A percentile compares a stretch with the other conserved stretches of the same genome.
Evolutionary conservation across 2,329 filamentous ascomycete genomes (phyloP).

Genomic region (Bipolaris bicolor): DNA sequence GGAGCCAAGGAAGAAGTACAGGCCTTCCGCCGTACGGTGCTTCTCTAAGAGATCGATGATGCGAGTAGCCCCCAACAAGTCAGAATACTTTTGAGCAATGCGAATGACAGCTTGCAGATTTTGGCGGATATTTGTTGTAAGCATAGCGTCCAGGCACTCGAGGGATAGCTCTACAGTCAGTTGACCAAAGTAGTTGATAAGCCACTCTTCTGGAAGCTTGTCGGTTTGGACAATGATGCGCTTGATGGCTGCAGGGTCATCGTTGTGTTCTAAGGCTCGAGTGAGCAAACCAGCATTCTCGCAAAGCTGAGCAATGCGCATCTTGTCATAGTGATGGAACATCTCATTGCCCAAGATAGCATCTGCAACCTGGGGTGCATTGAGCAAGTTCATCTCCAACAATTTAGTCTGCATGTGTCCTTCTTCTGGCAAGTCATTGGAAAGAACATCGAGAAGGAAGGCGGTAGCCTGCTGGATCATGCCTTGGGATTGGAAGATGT

Average conservation of each 20-base stretch:
- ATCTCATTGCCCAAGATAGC: conserved; percentile 98
- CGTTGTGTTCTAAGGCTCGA: conserved; percentile 86
- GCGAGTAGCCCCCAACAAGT: conserved; percentile 83
- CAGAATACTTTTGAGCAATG: conserved; percentile 96
- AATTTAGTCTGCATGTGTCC: conserved; percentile 91
- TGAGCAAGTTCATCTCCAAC: conserved; percentile 96
- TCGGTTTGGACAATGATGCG: conserved; percentile 84
- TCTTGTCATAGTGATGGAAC: conserved; percentile 96
- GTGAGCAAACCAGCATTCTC: conserved; percentile 82
- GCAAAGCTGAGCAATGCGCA: conserved; percentile 85
- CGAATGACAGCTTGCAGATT: conserved; percentile 95
- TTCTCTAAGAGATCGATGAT: conserved; percentile 96
- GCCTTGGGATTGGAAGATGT: conserved; percentile 97
- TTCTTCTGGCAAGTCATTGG: conserved; percentile 93
- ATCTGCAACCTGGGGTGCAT: conserved; percentile 96
- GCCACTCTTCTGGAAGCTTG: conserved; percentile 88
- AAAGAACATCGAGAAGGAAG: conserved; percentile 94
- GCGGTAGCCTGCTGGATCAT: conserved; percentile 98
- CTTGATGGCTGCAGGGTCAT: conserved; percentile 89
- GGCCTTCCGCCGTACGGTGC: conserved; percentile 94
- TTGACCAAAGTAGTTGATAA: conserved; percentile 90
- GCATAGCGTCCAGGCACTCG: conserved; percentile 94
- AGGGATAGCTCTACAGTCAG: conserved; percentile 94
- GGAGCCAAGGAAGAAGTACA: conserved; percentile 97
- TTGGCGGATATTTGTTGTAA: conserved; percentile 94